These are phyloP conservation scores for Myxozyma sirexii DNA, from an alignment of 805 yeast genomes.

Conservation along the genomic window DNA sequence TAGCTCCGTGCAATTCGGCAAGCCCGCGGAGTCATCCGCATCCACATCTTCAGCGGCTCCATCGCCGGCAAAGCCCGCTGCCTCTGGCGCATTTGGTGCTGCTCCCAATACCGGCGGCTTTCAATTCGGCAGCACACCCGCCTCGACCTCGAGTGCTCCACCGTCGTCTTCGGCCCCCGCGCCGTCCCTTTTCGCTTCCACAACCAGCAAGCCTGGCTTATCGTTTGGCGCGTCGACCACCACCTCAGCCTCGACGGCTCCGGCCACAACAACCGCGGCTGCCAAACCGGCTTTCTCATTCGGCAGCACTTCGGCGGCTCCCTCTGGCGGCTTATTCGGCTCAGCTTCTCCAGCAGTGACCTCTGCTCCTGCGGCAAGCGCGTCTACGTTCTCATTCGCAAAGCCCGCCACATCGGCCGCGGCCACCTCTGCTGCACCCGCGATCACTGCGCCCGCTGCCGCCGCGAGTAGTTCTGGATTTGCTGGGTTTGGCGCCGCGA, in stretches of 20 bases:
- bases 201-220: background rate
- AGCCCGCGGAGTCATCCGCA: background rate
- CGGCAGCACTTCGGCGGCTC: constrained; percentile 1
- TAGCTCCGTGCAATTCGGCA: constrained; percentile 1
- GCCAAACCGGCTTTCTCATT: constrained; percentile 3
- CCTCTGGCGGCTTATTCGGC: background rate
- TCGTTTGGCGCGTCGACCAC: constrained; percentile 3
- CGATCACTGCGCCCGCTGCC: constrained; percentile 22
- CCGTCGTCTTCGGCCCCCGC: too few relatives aligned
- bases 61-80: too few relatives aligned
- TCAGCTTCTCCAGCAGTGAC: constrained; percentile 22
- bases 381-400: constrained; percentile 5
- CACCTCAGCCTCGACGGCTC: constrained; percentile 1
- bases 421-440: constrained; percentile 12
- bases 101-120: background rate
- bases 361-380: constrained; percentile 21
- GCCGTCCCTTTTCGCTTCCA: background rate
- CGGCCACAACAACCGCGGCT: background rate
- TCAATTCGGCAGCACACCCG: too few relatives aligned
- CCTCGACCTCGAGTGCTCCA: too few relatives aligned
- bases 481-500: constrained; percentile 13
- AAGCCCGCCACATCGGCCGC: background rate
- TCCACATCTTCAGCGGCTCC: background rate
- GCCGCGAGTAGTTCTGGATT: too few relatives aligned
- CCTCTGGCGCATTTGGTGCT: too few relatives aligned